Percentiles rank a stretch among this genome's conserved stretches.
Evolutionary conservation across 306 rosid species (phyloP).

Genomic region (Ceratonia siliqua): DNA sequence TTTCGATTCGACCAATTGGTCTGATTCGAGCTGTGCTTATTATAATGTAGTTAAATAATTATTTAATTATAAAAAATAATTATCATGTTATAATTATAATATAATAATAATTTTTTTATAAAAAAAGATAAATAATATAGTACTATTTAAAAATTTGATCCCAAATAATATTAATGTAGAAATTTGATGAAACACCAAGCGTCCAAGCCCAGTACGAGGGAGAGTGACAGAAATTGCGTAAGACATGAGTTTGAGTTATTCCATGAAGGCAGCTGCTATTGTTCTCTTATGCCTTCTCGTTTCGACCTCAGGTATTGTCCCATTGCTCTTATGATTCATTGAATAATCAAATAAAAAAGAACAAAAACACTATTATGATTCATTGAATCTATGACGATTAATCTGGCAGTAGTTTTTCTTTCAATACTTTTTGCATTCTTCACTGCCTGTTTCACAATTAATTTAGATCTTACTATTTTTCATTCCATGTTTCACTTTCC

Average conservation of each 20-base stretch:
- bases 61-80: too few relatives aligned
- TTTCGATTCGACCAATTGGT: too few relatives aligned
- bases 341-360: not conserved
- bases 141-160: too few relatives aligned
- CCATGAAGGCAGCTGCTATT: slow-evolving; percentile 21
- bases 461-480: not conserved
- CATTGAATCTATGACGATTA: not conserved
- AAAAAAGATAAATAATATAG: too few relatives aligned
- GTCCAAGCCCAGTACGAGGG: not conserved
- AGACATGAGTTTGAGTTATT: slow-evolving; percentile 22
- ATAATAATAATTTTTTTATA: too few relatives aligned
- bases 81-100: too few relatives aligned
- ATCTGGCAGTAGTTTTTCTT: not conserved
- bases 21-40: too few relatives aligned
- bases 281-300: slow-evolving; percentile 34
- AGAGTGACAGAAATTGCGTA: not conserved
- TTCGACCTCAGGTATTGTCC: slow-evolving; percentile 28
- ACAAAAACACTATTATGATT: not conserved
- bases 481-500: not conserved
- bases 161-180: too few relatives aligned
- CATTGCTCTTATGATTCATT: not conserved
- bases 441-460: too few relatives aligned
- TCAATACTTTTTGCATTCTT: not conserved
- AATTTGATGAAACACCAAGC: too few relatives aligned
- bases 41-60: too few relatives aligned